Conservation (phyloP, 352 stramenopile species). For the Albugo laibachii region DNA sequence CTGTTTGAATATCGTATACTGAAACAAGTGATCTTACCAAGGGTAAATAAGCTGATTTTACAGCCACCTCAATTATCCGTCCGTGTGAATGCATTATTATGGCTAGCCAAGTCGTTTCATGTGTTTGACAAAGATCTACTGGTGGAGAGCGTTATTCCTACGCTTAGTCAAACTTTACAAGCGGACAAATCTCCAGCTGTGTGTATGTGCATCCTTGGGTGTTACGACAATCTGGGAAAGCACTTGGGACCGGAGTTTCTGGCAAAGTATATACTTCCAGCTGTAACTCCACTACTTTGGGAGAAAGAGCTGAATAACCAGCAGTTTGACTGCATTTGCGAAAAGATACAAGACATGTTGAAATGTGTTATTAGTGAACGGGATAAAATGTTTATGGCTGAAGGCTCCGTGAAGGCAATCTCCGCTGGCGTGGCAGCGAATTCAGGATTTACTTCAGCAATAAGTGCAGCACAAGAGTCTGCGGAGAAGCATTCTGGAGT, state of each 20-base stretch:
- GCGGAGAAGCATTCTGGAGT: conserved; percentile 40
- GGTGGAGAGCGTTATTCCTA: conserved; percentile 65
- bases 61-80: conserved; percentile 62
- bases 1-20: conserved; percentile 79
- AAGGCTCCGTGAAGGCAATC: conserved; percentile 44
- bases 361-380: conserved; percentile 65
- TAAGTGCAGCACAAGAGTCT: conserved; percentile 43
- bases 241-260: conserved; percentile 63
- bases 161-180: conserved; percentile 44
- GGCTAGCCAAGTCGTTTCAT: conserved; percentile 75
- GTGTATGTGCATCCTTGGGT: conserved; percentile 75
- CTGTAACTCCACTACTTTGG: conserved; percentile 61
- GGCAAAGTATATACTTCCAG: conserved; percentile 66
- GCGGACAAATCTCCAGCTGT: conserved; percentile 67
- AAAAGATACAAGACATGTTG: conserved; percentile 80
- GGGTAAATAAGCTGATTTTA: conserved; percentile 76
- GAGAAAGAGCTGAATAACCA: conserved; percentile 53
- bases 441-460: conserved; percentile 41
- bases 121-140: conserved; percentile 78
- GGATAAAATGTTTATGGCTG: conserved; percentile 56
- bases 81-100: conserved; percentile 68
- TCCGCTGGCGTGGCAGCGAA: conserved; percentile 29
- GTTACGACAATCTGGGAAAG: conserved; percentile 79
- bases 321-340: conserved; percentile 73
- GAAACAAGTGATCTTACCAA: conserved; percentile 70